A percentile compares a stretch with the other conserved stretches of the same genome.
Evolutionary conservation across 2,329 filamentous ascomycete species (phyloP).

Genomic region (Curvularia sp.): DNA sequence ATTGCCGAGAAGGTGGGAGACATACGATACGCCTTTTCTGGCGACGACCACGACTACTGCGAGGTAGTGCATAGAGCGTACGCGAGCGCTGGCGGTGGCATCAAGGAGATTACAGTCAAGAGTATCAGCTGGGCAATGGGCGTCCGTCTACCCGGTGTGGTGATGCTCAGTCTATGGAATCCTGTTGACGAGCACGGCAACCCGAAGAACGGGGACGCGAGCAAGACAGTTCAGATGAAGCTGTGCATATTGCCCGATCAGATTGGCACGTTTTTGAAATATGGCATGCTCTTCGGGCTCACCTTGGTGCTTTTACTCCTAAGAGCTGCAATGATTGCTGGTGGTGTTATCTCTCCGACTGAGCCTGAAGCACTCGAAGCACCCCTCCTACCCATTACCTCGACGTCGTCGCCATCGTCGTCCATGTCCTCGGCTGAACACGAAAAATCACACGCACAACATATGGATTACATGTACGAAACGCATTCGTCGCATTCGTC

Average conservation of each 20-base stretch:
- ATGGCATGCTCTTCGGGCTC: constrained; percentile 68
- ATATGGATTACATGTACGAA: constrained; percentile 3
- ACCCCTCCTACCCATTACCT: constrained; percentile 42
- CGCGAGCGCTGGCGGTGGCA: constrained; percentile 63
- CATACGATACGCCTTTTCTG: constrained; percentile 86
- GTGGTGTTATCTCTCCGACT: constrained; percentile 24
- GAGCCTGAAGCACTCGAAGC: constrained; percentile 7
- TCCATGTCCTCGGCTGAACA: constrained; percentile 38
- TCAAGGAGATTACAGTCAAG: constrained; percentile 90
- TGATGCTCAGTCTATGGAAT: constrained; percentile 91
- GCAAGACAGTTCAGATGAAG: constrained; percentile 79
- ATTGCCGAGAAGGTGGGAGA: constrained; percentile 81
- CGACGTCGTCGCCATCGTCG: constrained; percentile 1
- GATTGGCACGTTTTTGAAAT: constrained; percentile 81
- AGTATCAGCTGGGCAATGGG: constrained; percentile 97
- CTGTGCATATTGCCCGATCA: constrained; percentile 92
- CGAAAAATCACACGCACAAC: not conserved
- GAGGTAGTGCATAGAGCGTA: constrained; percentile 80
- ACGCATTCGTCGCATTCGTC: constrained; percentile 44
- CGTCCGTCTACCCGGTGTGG: constrained; percentile 83
- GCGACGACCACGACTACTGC: constrained; percentile 98
- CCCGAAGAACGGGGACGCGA: constrained; percentile 50
- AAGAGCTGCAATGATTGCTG: constrained; percentile 52
- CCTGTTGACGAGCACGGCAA: constrained; percentile 69
- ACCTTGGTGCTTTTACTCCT: constrained; percentile 59